phyloP scores from a whole-genome alignment of 2,329 filamentous ascomycete species.

The Orbilia ellipsospora region DNA sequence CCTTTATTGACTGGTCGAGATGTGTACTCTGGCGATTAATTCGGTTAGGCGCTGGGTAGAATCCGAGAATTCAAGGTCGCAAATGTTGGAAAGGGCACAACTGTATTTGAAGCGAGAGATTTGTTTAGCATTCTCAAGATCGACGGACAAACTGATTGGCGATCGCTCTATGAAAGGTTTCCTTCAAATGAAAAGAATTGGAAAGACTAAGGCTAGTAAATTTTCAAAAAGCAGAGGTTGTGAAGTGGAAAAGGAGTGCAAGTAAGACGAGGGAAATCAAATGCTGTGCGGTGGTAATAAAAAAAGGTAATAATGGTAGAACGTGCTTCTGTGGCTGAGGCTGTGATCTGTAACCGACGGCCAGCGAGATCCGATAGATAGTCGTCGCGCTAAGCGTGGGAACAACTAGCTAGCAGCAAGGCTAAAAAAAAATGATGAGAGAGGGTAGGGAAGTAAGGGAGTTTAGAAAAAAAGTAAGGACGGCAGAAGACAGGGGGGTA shows the following conservation, averaged over 20 bases:
- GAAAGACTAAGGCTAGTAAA: neutral
- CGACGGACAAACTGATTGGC: neutral
- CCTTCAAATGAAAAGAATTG: neutral
- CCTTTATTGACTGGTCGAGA: neutral
- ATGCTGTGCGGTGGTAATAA: neutral
- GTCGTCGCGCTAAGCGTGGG: conserved; percentile 1
- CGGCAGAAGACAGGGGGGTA: neutral
- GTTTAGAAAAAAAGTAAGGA: neutral
- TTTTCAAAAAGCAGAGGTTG: neutral
- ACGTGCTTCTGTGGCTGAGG: conserved; percentile 12
- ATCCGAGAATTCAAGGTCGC: conserved; percentile 8
- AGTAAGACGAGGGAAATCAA: neutral
- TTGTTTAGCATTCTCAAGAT: conserved; percentile 42
- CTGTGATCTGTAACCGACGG: conserved; percentile 5
- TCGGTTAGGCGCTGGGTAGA: conserved; percentile 13
- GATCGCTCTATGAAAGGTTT: neutral
- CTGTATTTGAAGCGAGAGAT: conserved; percentile 22
- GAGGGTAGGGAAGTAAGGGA: too few species aligned
- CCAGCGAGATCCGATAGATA: neutral
- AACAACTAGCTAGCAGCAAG: neutral
- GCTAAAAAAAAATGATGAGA: too few species aligned
- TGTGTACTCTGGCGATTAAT: neutral
- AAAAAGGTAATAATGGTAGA: neutral
- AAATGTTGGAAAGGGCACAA: conserved; percentile 13
- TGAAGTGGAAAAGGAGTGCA: neutral